These are phyloP conservation scores for Colletotrichum liaoningense DNA, from an alignment of 2,329 filamentous ascomycete species.

Conservation along the genomic window DNA sequence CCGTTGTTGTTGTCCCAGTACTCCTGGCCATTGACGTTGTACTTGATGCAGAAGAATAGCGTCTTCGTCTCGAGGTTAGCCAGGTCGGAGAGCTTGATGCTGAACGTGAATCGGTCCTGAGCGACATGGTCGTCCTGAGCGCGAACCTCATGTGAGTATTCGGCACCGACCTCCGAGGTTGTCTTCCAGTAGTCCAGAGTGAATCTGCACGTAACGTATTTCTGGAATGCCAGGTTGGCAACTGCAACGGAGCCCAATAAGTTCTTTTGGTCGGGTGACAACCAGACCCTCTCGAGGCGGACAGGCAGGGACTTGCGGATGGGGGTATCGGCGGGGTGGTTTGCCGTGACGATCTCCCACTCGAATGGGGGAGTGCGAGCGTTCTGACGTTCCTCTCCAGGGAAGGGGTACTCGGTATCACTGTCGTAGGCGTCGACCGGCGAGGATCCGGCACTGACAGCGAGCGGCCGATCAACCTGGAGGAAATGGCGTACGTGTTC, in stretches of 20 bases:
- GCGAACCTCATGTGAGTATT: conserved; percentile 75
- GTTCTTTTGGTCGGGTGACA: conserved; percentile 88
- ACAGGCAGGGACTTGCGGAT: conserved; percentile 75
- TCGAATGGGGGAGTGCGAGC: conserved; percentile 70
- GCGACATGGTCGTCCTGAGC: conserved; percentile 60
- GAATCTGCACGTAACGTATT: conserved; percentile 90
- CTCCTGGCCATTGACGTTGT: conserved; percentile 84
- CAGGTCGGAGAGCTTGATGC: conserved; percentile 90
- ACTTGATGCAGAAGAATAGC: conserved; percentile 90
- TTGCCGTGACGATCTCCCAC: conserved; percentile 88
- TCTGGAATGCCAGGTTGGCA: conserved; percentile 90
- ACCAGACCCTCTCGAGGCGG: conserved; percentile 86
- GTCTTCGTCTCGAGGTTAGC: conserved; percentile 94
- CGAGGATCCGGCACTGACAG: conserved; percentile 93
- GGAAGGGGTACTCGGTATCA: conserved; percentile 91
- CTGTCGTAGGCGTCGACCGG: conserved; percentile 90
- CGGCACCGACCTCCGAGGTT: conserved; percentile 91
- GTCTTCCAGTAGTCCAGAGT: conserved; percentile 99
- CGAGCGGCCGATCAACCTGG: conserved; percentile 92
- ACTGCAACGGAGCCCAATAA: conserved; percentile 87
- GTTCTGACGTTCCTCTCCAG: conserved; percentile 56
- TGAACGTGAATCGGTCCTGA: conserved; percentile 92
- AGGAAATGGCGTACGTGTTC: conserved; percentile 97
- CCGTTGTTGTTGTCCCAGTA: conserved; percentile 94
- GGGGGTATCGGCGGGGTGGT: conserved; percentile 68